phyloP scores from a whole-genome alignment of 305 asterid genomes.

The Fraxinus angustifolia region DNA sequence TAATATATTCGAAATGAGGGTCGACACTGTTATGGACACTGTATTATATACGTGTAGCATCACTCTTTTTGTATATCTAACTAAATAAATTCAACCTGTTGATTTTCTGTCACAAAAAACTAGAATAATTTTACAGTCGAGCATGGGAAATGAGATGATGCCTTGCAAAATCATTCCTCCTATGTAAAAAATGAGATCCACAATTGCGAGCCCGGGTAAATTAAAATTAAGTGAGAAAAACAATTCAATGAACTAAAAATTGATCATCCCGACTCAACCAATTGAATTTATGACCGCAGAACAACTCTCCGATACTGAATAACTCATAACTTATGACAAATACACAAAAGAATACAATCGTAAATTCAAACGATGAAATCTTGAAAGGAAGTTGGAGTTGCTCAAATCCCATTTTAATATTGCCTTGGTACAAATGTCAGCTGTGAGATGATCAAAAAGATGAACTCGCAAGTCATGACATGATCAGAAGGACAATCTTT shows the following conservation, averaged over 20 bases:
- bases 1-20: no score
- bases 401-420: not conserved
- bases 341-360: not conserved
- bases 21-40: no score
- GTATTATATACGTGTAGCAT: no score
- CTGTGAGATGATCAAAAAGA: not conserved
- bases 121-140: not conserved
- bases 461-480: conserved; percentile 20
- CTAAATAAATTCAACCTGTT: not conserved
- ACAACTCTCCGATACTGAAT: not conserved
- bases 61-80: not conserved
- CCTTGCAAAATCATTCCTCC: not conserved
- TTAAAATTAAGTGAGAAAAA: not conserved
- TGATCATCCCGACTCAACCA: not conserved
- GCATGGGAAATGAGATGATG: not conserved
- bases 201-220: no score
- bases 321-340: not conserved
- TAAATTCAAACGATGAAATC: not conserved
- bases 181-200: not conserved
- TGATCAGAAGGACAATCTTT: conserved; percentile 15
- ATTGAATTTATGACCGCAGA: not conserved
- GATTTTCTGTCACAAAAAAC: not conserved
- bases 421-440: not conserved
- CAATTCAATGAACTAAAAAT: not conserved
- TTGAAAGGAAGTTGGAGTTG: not conserved